phyloP scores from a whole-genome alignment of 345 rosid species.

The Eucalyptus cloeziana region DNA sequence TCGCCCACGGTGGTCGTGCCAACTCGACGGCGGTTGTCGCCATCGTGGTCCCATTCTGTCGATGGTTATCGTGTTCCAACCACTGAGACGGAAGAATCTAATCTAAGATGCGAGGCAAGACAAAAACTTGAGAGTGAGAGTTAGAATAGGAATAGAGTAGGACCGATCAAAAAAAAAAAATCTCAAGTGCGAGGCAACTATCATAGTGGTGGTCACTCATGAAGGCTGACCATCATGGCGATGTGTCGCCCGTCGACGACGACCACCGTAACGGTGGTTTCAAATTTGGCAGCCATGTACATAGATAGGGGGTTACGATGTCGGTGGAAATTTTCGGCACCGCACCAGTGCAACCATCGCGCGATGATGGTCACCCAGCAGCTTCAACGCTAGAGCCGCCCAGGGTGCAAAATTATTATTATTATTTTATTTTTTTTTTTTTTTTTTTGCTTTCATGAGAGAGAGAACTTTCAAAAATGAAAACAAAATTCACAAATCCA shows the following conservation, averaged over 20 bases:
- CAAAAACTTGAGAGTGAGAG: rapidly evolving
- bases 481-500: neutral
- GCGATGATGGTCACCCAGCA: neutral
- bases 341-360: neutral
- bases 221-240: neutral
- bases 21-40: neutral
- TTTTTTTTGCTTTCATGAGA: neutral
- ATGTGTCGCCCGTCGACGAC: neutral
- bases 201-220: rapidly evolving
- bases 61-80: neutral
- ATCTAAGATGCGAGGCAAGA: rapidly evolving
- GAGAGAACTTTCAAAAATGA: neutral
- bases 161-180: rapidly evolving
- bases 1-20: neutral
- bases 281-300: neutral
- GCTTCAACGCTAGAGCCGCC: neutral
- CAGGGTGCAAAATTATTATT: no score
- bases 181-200: rapidly evolving
- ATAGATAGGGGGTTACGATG: neutral
- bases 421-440: no score
- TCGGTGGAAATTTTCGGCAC: neutral
- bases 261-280: neutral
- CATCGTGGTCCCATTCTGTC: neutral
- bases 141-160: rapidly evolving
- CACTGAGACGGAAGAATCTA: neutral